Percentiles rank a stretch among this genome's conserved stretches.
These are phyloP conservation scores for Ganoderma lucidum DNA, from an alignment of 1,284 basidiomycete species.

Conservation along the genomic window DNA sequence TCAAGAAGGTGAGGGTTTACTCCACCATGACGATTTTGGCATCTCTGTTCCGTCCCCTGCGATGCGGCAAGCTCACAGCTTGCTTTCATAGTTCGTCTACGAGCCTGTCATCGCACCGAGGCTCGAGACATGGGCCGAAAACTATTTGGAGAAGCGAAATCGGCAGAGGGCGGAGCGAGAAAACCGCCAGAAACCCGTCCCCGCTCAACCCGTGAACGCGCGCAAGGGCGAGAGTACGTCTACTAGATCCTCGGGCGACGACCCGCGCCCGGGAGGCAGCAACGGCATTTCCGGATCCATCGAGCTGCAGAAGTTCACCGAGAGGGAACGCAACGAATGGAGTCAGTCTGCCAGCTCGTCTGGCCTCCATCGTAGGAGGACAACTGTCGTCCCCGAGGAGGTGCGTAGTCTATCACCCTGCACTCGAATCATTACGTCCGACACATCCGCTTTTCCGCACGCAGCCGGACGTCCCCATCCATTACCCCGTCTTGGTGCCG, in stretches of 20 bases:
- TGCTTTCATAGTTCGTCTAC: constrained; percentile 57
- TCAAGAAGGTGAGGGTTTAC: constrained; percentile 42
- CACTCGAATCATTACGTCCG: not conserved
- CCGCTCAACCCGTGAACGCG: constrained; percentile 27
- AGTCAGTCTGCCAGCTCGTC: constrained; percentile 48
- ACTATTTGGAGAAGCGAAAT: constrained; percentile 50
- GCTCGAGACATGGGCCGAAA: constrained; percentile 59
- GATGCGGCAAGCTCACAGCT: constrained; percentile 4
- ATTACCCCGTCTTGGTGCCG: constrained; percentile 54
- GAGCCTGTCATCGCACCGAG: constrained; percentile 68
- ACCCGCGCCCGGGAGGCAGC: constrained; percentile 28
- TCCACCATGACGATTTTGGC: not conserved
- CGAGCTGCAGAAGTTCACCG: constrained; percentile 60
- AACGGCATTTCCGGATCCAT: constrained; percentile 27
- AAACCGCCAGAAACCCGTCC: constrained; percentile 32
- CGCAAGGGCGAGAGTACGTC: not conserved
- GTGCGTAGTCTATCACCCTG: constrained; percentile 42
- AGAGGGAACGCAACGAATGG: constrained; percentile 62
- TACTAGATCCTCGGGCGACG: constrained; percentile 19
- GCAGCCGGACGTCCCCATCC: constrained; percentile 52
- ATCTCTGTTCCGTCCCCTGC: not conserved
- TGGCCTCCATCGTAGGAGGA: constrained; percentile 47
- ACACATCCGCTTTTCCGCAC: not conserved
- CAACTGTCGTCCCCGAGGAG: constrained; percentile 51
- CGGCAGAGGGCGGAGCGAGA: constrained; percentile 35